phyloP scores from a whole-genome alignment of 176 grass and related monocot species.

The Otatea glauca region DNA sequence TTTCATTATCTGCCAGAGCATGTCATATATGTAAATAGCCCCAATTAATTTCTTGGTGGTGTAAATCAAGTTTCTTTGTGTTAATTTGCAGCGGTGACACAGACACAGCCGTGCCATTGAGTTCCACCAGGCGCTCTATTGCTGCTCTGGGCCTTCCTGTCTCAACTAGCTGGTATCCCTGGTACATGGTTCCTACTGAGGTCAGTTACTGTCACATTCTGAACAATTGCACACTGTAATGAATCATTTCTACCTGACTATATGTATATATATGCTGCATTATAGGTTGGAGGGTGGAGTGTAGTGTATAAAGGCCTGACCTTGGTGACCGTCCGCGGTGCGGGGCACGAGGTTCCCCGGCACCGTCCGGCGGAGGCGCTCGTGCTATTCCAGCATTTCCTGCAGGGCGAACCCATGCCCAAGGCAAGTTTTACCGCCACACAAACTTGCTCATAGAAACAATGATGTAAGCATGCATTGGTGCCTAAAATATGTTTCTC shows the following conservation, averaged over 20 bases:
- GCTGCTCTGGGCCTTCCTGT: conserved; percentile 64
- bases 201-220: background rate
- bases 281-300: conserved; percentile 51
- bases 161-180: conserved; percentile 60
- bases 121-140: conserved; percentile 77
- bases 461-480: too few relatives aligned
- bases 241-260: conserved; percentile 29
- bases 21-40: too few relatives aligned
- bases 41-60: background rate
- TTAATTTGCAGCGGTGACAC: conserved; percentile 73
- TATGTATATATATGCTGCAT: too few relatives aligned
- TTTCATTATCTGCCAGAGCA: too few relatives aligned
- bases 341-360: conserved; percentile 38
- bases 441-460: too few relatives aligned
- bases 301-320: conserved; percentile 38
- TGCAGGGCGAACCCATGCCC: conserved; percentile 36
- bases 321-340: conserved; percentile 29
- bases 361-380: conserved; percentile 40
- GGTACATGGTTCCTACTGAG: conserved; percentile 42
- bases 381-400: conserved; percentile 29
- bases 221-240: background rate
- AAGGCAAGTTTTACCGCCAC: background rate
- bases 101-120: conserved; percentile 71
- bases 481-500: too few relatives aligned
- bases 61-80: background rate